A percentile compares a stretch with the other conserved stretches of the same genome.
phyloP scores from a whole-genome alignment of 805 yeast genomes.

The Kluyveromyces nonfermentans region DNA sequence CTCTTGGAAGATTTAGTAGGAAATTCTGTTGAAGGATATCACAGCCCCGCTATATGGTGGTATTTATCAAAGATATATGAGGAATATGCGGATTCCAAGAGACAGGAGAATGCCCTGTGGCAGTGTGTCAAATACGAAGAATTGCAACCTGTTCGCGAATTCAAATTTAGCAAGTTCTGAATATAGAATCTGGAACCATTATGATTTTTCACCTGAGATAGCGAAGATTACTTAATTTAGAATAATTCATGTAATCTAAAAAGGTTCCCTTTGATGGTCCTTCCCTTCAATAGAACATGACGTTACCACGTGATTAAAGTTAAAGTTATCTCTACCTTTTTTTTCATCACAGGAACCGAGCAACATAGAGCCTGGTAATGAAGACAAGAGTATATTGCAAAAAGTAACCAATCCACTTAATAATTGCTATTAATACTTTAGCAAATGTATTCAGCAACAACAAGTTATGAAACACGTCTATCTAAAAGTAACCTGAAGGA shows the following conservation, averaged over 20 bases:
- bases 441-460: background rate
- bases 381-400: too few species aligned
- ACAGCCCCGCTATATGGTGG: slow-evolving; percentile 60
- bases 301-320: background rate
- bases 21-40: slow-evolving; percentile 34
- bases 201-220: background rate
- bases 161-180: slow-evolving; percentile 23
- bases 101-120: slow-evolving; percentile 46
- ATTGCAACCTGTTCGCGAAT: slow-evolving; percentile 43
- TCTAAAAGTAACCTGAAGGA: slow-evolving; percentile 2
- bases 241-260: background rate
- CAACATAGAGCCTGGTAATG: too few species aligned
- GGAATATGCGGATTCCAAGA: slow-evolving; percentile 40
- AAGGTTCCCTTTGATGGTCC: background rate
- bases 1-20: slow-evolving; percentile 31
- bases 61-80: slow-evolving; percentile 57
- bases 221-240: background rate
- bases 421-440: background rate
- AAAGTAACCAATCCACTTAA: too few species aligned
- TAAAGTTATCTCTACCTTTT: too few species aligned
- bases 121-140: slow-evolving; percentile 58
- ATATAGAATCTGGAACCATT: background rate
- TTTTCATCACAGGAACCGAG: too few species aligned
- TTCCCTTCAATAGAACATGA: background rate
- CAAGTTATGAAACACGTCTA: background rate